Percentiles rank a stretch among this genome's conserved stretches.
Evolutionary conservation across 2,329 filamentous ascomycete genomes (phyloP).

Genomic region (Dothiorella sarmentorum): DNA sequence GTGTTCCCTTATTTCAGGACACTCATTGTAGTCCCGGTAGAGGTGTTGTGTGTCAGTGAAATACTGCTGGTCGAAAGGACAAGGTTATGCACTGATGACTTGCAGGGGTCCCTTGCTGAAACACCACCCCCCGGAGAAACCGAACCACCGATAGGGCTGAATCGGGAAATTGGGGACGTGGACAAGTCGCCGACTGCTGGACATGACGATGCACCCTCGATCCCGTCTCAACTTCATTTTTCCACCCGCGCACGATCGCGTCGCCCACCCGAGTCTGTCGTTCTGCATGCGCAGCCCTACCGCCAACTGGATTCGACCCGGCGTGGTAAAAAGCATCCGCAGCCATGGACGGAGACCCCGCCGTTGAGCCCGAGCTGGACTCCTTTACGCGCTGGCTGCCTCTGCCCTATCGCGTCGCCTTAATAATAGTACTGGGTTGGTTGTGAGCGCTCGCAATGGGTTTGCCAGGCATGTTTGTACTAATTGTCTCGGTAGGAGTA

Average conservation of each 20-base stretch:
- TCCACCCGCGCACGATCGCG: not conserved
- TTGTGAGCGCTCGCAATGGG: slow-evolving; percentile 21
- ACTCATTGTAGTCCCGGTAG: too few species aligned
- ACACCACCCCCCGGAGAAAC: slow-evolving; percentile 1
- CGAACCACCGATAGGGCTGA: slow-evolving; percentile 14
- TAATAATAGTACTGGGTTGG: slow-evolving; percentile 80
- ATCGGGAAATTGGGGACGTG: slow-evolving; percentile 9
- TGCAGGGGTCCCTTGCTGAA: not conserved
- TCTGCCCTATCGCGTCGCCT: slow-evolving; percentile 82
- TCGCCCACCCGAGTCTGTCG: not conserved
- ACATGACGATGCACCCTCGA: not conserved
- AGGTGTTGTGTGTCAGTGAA: too few species aligned
- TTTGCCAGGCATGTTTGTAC: not conserved
- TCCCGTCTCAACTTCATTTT: not conserved
- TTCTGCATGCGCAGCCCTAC: slow-evolving; percentile 14
- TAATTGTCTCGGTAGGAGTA: slow-evolving; percentile 57
- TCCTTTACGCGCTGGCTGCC: slow-evolving; percentile 83
- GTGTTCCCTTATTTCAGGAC: too few species aligned
- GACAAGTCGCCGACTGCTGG: slow-evolving; percentile 1
- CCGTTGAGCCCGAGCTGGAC: slow-evolving; percentile 68
- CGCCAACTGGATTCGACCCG: not conserved
- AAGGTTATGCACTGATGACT: too few species aligned
- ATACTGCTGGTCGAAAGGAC: too few species aligned
- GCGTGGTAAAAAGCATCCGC: slow-evolving; percentile 9
- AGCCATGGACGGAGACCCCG: slow-evolving; percentile 69